phyloP scores from a whole-genome alignment of 768 basidiomycete species.

The Pleurotus eryngii region DNA sequence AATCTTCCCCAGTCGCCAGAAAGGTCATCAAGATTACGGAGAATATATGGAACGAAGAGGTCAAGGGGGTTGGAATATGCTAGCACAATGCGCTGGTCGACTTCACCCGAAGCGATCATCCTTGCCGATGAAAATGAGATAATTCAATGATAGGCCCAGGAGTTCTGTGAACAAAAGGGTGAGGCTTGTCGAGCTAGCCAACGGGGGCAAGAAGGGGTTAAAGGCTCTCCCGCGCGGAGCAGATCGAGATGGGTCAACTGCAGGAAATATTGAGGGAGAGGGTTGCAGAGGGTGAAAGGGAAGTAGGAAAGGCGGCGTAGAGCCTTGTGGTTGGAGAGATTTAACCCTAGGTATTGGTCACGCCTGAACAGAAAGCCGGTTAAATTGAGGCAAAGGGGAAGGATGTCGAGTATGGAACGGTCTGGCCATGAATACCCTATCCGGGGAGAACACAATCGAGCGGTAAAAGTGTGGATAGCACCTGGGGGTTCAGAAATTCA shows the following conservation, averaged over 20 bases:
- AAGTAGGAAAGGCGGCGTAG: neutral
- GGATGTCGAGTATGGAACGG: neutral
- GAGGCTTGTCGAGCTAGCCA: neutral
- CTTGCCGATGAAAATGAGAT: too few relatives aligned
- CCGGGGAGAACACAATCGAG: neutral
- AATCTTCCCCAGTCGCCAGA: too few relatives aligned
- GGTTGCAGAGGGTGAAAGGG: neutral
- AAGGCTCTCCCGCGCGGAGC: neutral
- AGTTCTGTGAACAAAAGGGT: conserved; percentile 20
- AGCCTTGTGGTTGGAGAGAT: neutral
- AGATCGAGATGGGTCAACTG: neutral
- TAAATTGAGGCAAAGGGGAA: neutral
- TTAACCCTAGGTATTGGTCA: neutral
- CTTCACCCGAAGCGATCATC: too few relatives aligned
- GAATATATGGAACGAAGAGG: too few relatives aligned
- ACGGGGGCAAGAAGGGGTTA: neutral
- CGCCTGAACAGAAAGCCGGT: neutral
- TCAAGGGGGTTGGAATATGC: too few relatives aligned
- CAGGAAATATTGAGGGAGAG: neutral
- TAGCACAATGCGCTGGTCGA: too few relatives aligned
- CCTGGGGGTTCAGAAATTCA: neutral
- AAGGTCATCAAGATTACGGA: too few relatives aligned
- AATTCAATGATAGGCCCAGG: conserved; percentile 8
- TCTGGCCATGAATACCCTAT: neutral
- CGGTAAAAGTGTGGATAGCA: neutral